phyloP scores from a whole-genome alignment of 2,329 filamentous ascomycete species.

The Cytospora paraplurivora region DNA sequence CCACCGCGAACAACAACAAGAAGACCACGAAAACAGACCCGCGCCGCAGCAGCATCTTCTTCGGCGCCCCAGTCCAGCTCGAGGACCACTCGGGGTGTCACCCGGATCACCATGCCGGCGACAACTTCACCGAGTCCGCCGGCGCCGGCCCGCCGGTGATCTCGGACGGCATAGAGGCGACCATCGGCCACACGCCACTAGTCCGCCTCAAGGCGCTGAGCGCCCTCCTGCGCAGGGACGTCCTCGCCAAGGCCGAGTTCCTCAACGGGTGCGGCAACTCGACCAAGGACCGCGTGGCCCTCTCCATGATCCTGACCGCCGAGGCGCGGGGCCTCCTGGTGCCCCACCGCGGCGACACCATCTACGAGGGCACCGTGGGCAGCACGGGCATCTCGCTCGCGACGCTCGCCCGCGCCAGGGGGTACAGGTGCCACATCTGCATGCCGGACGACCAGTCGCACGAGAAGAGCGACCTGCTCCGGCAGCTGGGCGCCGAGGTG shows the following conservation, averaged over 20 bases:
- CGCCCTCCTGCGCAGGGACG: constrained; percentile 81
- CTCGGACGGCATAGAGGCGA: constrained; percentile 81
- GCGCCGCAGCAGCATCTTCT: constrained; percentile 49
- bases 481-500: constrained; percentile 88
- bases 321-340: constrained; percentile 75
- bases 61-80: constrained; percentile 52
- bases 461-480: constrained; percentile 87
- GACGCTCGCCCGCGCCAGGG: constrained; percentile 81
- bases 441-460: constrained; percentile 90
- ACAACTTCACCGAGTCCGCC: constrained; percentile 31
- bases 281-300: constrained; percentile 91
- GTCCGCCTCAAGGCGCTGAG: constrained; percentile 84
- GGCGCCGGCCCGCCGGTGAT: constrained; percentile 44
- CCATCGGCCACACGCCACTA: constrained; percentile 91
- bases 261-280: constrained; percentile 92
- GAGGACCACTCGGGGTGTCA: constrained; percentile 53
- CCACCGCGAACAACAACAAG: constrained; percentile 30
- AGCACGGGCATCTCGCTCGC: constrained; percentile 96
- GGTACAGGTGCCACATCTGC: constrained; percentile 92
- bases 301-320: constrained; percentile 83
- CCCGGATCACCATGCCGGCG: constrained; percentile 34
- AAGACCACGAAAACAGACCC: constrained; percentile 12
- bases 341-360: constrained; percentile 83
- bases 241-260: constrained; percentile 94
- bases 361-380: constrained; percentile 96